Evolutionary conservation across 306 rosid genomes (phyloP), one percentile per base, ranked within the genome.

Genomic region (Quercus berberidifolia): DNA sequence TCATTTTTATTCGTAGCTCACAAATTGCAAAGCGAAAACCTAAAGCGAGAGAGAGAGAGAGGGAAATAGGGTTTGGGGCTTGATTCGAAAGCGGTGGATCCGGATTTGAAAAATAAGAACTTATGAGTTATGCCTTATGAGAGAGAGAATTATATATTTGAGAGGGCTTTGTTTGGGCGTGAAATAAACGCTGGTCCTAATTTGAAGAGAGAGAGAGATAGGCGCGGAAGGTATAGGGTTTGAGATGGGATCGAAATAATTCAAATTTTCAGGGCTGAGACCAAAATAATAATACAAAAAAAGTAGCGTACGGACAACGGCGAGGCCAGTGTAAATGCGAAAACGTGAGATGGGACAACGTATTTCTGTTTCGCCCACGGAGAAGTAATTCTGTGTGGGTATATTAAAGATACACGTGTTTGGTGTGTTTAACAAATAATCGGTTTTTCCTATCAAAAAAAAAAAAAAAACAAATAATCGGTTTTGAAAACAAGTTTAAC

Each of bases 21-120:
- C 54, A 52, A 12, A 33, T 60, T 6, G 4, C 6, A 77, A 41
- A 77, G 5, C 54, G 31, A 56, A 65, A 56, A 41, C 23, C 33
- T 43, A 55, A 58, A 46, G 76, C 11, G 33, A 54, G 78, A 59
- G 83, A 80, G 64, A 58, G 35, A 23, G 23, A 76, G 23, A 52
- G 74, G 71, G 69, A 46, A 23, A 86, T 83, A 83, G 87, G 86
- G 86, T 81, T 81, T 83, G 83, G 78, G 26, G 78, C 25, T 79
- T 69, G 76, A 78, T 82, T 83, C 31, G 74, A 81, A 86, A 85
- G 88, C 88, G 90, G 86, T 84, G 79, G 86, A 87, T 84, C 88
- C 86, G 77, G 86, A 84, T 84, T 87, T 85, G 78, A 81, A 87
- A 74, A 49, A 46, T 31, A 58, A 46, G 49, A 77, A 31, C 49